Conservation (phyloP, 495 filamentous ascomycete genomes). For the Penicillium alfredii region DNA sequence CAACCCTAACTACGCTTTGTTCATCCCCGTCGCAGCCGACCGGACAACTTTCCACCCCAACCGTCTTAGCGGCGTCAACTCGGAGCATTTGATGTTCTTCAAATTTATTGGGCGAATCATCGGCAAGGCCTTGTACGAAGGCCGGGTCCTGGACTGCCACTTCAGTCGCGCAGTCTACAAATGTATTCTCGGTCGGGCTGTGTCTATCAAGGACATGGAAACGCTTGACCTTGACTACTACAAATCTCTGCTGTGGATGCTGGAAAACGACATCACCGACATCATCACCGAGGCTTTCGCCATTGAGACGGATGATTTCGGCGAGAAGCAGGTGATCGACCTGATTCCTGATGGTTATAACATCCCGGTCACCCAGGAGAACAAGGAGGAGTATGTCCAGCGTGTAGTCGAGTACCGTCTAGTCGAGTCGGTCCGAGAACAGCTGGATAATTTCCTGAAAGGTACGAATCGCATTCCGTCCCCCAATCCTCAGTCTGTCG, state of each 20-base stretch:
- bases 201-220: constrained; percentile 99
- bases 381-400: constrained; percentile 96
- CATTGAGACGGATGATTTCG: constrained; percentile 87
- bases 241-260: constrained; percentile 98
- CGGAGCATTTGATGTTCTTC: constrained; percentile 96
- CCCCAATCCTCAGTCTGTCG: no score
- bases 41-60: constrained; percentile 99
- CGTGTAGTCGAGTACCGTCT: constrained; percentile 91
- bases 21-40: constrained; percentile 94
- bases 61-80: constrained; percentile 84
- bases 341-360: constrained; percentile 82
- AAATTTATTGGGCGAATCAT: constrained; percentile 99
- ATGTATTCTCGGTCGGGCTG: constrained; percentile 85
- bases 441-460: constrained; percentile 92
- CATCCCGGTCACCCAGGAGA: constrained; percentile 91
- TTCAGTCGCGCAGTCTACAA: constrained; percentile 99
- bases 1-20: constrained; percentile 94
- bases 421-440: constrained; percentile 82
- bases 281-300: constrained; percentile 98
- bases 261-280: constrained; percentile 98
- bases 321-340: constrained; percentile 79
- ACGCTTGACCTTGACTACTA: constrained; percentile 97
- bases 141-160: constrained; percentile 93
- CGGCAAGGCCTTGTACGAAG: constrained; percentile 96
- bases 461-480: no score